Percentiles rank a stretch among this genome's conserved stretches.
phyloP scores from a whole-genome alignment of 2,329 filamentous ascomycete genomes.

The Plectosphaerella sp. region DNA sequence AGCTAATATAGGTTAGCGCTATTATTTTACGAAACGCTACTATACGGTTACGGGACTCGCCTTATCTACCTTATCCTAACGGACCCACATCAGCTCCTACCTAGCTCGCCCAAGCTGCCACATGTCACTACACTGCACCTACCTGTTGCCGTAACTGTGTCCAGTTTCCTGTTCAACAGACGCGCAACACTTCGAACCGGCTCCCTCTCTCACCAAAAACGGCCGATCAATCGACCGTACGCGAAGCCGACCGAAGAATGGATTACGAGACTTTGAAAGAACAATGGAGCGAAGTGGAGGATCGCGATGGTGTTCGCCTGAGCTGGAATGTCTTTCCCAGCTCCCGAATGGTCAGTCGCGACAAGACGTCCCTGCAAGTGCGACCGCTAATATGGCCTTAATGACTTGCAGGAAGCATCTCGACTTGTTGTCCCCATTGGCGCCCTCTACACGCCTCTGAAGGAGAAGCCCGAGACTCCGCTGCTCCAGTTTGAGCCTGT shows the following conservation, averaged over 20 bases:
- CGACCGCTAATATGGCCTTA: background rate
- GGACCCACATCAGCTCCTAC: background rate
- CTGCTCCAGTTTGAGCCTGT: conserved; percentile 94
- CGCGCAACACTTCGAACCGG: background rate
- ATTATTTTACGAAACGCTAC: too few relatives aligned
- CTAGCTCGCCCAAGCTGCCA: background rate
- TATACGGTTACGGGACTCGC: too few relatives aligned
- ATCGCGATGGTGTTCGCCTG: conserved; percentile 89
- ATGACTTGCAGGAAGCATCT: conserved; percentile 70
- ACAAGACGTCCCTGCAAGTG: background rate
- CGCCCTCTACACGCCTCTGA: conserved; percentile 90
- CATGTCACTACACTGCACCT: too few relatives aligned
- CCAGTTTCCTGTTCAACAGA: background rate
- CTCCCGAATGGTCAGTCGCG: conserved; percentile 77
- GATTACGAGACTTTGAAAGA: conserved; percentile 93
- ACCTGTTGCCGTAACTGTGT: too few relatives aligned
- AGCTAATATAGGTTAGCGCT: too few relatives aligned
- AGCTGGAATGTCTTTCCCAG: conserved; percentile 99
- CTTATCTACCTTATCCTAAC: too few relatives aligned
- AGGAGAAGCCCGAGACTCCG: conserved; percentile 87
- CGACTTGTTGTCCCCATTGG: conserved; percentile 93
- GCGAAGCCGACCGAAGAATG: conserved; percentile 45
- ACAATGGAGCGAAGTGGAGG: conserved; percentile 94
- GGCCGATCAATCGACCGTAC: background rate
- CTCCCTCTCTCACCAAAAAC: background rate